Evolutionary conservation across 345 rosid species (phyloP), one percentile per base, ranked within the genome.

Genomic region (Diplotaxis tenuifolia): DNA sequence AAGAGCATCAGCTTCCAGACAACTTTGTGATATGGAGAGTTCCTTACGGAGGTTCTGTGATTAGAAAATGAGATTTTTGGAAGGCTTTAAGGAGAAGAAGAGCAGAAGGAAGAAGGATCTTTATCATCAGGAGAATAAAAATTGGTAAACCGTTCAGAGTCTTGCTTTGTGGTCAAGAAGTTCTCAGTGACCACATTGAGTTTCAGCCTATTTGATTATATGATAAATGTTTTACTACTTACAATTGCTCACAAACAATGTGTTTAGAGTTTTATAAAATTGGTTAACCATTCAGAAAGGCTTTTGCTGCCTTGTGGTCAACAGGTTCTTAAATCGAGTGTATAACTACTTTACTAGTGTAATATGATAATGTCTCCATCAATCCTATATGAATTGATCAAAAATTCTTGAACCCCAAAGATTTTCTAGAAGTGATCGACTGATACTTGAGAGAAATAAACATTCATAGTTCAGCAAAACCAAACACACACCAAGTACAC

Each of bases 1-100:
- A 88, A 87, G 96, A 95, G 83, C 87, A 79, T 82, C 95, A 79
- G 78, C 95, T 89, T 68, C 93, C 96, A 3, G 97, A 94, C 78
- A 82, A 84, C 89, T 87, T 88, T 75, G 88, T 90, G 78, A 92
- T 89, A 28, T 78, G 82, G 78, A 86, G 90, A 82, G 95, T 89
- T 72, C 62, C 59, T 56, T 94, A 94, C 77, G 84, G 67, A 78
- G 98, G 97, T 74, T 95, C 93, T 23, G 86, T 78, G 53, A 91
- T 94, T 82, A 88, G 90, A 81, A 86, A 80, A 74, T 91, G 85
- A 86, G 73, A 74, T n/a, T n/a, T n/a, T n/a, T n/a, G n/a, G n/a
- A 63, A 34, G 55, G 40, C 23, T 36, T 7, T 28, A 36, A 52
- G 38, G 52, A 54, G 29, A 62, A 9, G 54, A n/a, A 76, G 32